phyloP scores from a whole-genome alignment of 805 yeast species.

The Pichia thaimueangensis region DNA sequence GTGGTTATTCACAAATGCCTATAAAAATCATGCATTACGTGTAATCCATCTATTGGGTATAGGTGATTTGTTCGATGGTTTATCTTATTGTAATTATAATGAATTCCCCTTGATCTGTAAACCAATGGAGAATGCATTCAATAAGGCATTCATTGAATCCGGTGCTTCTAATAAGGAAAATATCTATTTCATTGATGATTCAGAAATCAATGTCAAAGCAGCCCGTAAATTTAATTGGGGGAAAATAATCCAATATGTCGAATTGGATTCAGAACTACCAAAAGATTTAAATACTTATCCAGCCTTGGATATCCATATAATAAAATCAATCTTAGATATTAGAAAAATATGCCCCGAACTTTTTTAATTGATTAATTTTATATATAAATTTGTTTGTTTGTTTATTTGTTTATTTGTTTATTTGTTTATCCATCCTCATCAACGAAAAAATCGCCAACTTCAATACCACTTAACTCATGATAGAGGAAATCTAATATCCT shows the following conservation, averaged over 20 bases:
- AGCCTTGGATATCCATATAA: constrained; percentile 39
- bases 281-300: constrained; percentile 30
- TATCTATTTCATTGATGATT: constrained; percentile 82
- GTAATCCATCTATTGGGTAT: constrained; percentile 75
- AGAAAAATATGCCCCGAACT: constrained; percentile 46
- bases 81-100: constrained; percentile 86
- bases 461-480: constrained; percentile 3
- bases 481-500: constrained; percentile 13
- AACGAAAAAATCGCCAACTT: constrained; percentile 9
- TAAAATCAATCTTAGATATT: constrained; percentile 53
- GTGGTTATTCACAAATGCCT: constrained; percentile 95
- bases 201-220: constrained; percentile 69
- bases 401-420: constrained; percentile 2
- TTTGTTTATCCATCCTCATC: neutral
- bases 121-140: constrained; percentile 72
- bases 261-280: constrained; percentile 50
- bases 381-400: neutral
- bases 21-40: constrained; percentile 80
- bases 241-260: constrained; percentile 67
- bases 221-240: constrained; percentile 71
- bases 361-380: constrained; percentile 24
- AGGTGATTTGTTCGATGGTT: constrained; percentile 92
- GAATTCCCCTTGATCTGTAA: constrained; percentile 70
- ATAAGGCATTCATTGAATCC: constrained; percentile 58
- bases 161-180: constrained; percentile 43